Base-by-base conservation (phyloP, 2,329 filamentous ascomycete genomes). In the Daldinia eschscholtzii region DNA sequence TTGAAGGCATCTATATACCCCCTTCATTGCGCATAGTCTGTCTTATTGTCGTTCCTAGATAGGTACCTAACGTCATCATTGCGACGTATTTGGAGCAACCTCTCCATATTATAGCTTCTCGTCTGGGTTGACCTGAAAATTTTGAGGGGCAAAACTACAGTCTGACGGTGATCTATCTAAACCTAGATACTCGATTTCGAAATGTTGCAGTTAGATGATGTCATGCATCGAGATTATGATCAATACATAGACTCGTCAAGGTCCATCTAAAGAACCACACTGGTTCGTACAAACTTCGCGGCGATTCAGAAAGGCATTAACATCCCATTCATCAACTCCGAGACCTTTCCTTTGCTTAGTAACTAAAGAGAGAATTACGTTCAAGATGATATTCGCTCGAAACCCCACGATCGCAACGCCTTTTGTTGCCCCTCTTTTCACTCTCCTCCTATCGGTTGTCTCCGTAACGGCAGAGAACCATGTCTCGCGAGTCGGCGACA, bases 161-260 rank as follows among this genome's bases (percentile, higher is more conserved):
- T 35, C 56, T 30, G 13, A 42, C 41, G 41, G 48, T 30, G 37
- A 57, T 65, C 26, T 50, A 37, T 35, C 48, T 48, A 33, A 50
- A 70, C 57, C 13, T 60, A 61, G 41, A 46, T 57, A 15, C 20
- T 41, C 44, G 26, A 2, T 44, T 64, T 28, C 30, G 30, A 42
- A 33, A 58, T 37, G 46, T 57, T 64, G 48, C 59, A 48, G 15
- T 26, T 60, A 0, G 20, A 65, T 72, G 71, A 72, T 71, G 71
- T 72, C 71, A 72, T 71, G 33, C 44, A 64, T 65, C 39, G 46
- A 23, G 42, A 57, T 67, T 57, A 61, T 67, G 66, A 67, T 65
- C 30, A 56, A 56, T 52, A 37, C 52, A 55, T 55, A 35, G 30
- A 39, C 52, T 39, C n/a, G 9, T 55, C 18, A 37, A 23, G 9